Percentiles rank a stretch among this genome's conserved stretches.
Evolutionary conservation across 148 eudicot species (phyloP).

Genomic region (Cornus controversa): DNA sequence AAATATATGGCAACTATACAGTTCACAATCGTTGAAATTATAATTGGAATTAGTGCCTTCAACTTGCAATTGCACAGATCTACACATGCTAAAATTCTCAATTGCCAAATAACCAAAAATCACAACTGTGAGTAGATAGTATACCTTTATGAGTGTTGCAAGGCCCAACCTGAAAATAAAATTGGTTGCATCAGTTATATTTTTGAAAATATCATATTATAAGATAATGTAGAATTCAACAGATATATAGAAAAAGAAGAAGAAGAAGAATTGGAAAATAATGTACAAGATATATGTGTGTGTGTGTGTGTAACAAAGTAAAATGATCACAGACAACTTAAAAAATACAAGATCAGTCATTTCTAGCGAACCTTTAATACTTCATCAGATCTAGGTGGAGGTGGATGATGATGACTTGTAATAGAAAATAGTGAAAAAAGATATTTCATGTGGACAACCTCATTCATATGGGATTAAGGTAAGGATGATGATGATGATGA

Average conservation of each 20-base stretch:
- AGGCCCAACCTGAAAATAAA: slow-evolving; percentile 76
- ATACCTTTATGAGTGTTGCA: slow-evolving; percentile 88
- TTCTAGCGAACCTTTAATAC: no score
- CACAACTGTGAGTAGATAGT: slow-evolving; percentile 4
- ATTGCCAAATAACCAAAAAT: not conserved
- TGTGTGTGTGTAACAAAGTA: not conserved
- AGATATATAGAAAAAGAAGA: not conserved
- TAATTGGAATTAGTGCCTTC: not conserved
- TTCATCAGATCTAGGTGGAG: no score
- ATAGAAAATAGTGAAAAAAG: no score
- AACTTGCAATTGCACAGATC: not conserved
- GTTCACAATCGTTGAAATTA: not conserved
- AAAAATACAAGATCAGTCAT: no score
- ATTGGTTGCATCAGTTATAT: slow-evolving; percentile 18
- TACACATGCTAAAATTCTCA: not conserved
- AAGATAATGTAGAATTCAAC: not conserved
- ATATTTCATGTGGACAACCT: no score
- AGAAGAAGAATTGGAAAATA: not conserved
- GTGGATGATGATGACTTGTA: no score
- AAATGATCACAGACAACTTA: not conserved
- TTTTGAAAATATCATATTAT: not conserved
- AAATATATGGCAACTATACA: not conserved
- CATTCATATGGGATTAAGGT: not conserved
- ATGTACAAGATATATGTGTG: not conserved
- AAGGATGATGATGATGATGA: no score